phyloP scores from a whole-genome alignment of 2,329 filamentous ascomycete species.

The Aspergillus sp. region DNA sequence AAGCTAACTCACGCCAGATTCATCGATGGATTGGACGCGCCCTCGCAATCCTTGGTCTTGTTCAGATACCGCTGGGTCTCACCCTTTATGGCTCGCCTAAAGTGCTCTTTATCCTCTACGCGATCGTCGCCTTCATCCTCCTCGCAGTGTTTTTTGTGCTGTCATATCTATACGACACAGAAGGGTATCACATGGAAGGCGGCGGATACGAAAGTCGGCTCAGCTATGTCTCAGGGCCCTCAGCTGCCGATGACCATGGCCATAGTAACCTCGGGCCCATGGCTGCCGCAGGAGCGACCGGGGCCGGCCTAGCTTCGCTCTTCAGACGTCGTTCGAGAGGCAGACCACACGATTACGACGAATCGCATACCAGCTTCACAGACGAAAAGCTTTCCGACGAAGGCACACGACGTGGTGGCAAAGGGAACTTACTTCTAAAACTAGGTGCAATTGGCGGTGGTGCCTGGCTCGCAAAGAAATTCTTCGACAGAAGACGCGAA shows the following conservation, averaged over 20 bases:
- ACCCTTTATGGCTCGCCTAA: constrained; percentile 90
- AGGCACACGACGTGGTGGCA: constrained; percentile 53
- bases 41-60: constrained; percentile 77
- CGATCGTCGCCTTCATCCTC: constrained; percentile 73
- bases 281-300: constrained; percentile 58
- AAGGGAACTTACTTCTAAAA: constrained; percentile 63
- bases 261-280: constrained; percentile 51
- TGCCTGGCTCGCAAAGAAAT: constrained; percentile 61
- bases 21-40: constrained; percentile 86
- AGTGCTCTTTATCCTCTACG: constrained; percentile 80
- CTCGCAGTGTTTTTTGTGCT: constrained; percentile 77
- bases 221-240: constrained; percentile 57
- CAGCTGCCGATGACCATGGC: constrained; percentile 48
- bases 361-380: constrained; percentile 59
- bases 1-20: constrained; percentile 58
- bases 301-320: constrained; percentile 60
- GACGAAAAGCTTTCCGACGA: constrained; percentile 68
- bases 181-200: constrained; percentile 52
- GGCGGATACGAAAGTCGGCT: constrained; percentile 59
- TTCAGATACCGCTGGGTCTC: constrained; percentile 84
- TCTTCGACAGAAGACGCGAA: constrained; percentile 59
- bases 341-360: constrained; percentile 46
- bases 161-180: constrained; percentile 65
- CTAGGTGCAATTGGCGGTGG: constrained; percentile 65
- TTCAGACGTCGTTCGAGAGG: constrained; percentile 44